Base-by-base conservation (phyloP, 148 eudicot species). In the Heliosperma pusillum region DNA sequence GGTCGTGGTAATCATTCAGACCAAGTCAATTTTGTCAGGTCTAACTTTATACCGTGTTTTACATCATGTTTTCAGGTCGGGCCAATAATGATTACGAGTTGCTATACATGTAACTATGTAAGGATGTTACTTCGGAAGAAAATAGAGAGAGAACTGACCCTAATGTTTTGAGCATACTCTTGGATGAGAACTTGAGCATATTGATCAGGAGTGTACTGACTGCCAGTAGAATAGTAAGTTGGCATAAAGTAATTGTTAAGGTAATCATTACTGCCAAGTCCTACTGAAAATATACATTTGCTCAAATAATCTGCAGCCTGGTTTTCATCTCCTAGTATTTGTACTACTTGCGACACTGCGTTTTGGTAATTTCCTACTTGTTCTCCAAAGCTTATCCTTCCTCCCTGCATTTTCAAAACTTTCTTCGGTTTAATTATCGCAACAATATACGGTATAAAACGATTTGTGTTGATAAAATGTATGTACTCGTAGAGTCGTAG, bases 191-290 rank as follows among this genome's bases (percentile, higher is more conserved):
- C 58, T 60, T 74, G 79, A 57, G 94, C 90, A 27, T 80, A 90
- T 45, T 88, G 88, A 0, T 83, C 80, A 15, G 90, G 85, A 3
- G 85, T 78, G 59, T 83, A 90, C 15, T 56, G 88, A 16, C 76
- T 75, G 66, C 91, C 78, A 53, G 84, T 85, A 3, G 79, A 21
- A 69, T 90, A 90, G 25, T 30, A 65, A 10, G 19, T 29, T 0
- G 90, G 91, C 90, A 85, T 85, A 83, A 90, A 90, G 70, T 90
- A 88, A 80, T 90, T 90, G 85, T 90, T 88, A 57, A 88, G 85
- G 69, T 90, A 90, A 52, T 90, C 95, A 24, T 90, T 90, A 81
- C 95, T 90, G 7, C 95, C 95, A 3, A 90, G 45, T 20, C 85
- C 89, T 3, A 90, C 63, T 0, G 92, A 83, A 71, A 86, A 88